These are phyloP conservation scores for Chrysosporium queenslandicum DNA, from an alignment of 2,329 filamentous ascomycete genomes.

Conservation along the genomic window DNA sequence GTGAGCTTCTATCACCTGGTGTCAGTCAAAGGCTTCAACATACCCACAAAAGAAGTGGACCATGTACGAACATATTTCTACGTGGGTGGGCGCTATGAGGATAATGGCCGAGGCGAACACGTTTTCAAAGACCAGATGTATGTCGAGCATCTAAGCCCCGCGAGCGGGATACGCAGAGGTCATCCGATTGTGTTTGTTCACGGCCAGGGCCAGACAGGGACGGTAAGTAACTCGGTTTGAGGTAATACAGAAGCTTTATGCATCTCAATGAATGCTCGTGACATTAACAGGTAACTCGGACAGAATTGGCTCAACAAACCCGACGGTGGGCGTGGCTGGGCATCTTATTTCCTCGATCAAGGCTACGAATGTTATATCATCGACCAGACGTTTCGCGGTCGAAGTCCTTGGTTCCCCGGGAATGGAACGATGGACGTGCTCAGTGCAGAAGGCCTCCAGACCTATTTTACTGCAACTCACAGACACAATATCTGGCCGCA, in stretches of 20 bases:
- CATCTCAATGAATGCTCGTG: too few species aligned
- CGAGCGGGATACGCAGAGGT: conserved; percentile 8
- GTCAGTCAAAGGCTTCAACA: neutral
- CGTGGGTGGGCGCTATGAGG: conserved; percentile 19
- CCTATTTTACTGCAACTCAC: conserved; percentile 20
- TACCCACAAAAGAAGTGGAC: neutral
- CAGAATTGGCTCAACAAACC: conserved; percentile 38
- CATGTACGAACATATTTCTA: conserved; percentile 20
- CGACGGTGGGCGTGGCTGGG: conserved; percentile 38
- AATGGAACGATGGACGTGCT: conserved; percentile 12
- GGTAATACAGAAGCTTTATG: too few species aligned
- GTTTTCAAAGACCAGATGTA: conserved; percentile 21
- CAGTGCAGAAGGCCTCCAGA: conserved; percentile 14
- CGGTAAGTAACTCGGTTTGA: conserved; percentile 18
- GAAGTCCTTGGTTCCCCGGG: conserved; percentile 18
- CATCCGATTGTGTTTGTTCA: conserved; percentile 21
- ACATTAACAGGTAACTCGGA: too few species aligned
- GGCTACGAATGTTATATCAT: conserved; percentile 38
- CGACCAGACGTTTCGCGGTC: conserved; percentile 28
- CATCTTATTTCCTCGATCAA: conserved; percentile 34
- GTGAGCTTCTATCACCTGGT: neutral
- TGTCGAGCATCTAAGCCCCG: conserved; percentile 21
- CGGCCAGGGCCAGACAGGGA: conserved; percentile 20
- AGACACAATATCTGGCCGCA: conserved; percentile 26
- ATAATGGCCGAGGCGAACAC: conserved; percentile 20